Conservation (phyloP, 768 basidiomycete species). For the Scleroderma citrinum region DNA sequence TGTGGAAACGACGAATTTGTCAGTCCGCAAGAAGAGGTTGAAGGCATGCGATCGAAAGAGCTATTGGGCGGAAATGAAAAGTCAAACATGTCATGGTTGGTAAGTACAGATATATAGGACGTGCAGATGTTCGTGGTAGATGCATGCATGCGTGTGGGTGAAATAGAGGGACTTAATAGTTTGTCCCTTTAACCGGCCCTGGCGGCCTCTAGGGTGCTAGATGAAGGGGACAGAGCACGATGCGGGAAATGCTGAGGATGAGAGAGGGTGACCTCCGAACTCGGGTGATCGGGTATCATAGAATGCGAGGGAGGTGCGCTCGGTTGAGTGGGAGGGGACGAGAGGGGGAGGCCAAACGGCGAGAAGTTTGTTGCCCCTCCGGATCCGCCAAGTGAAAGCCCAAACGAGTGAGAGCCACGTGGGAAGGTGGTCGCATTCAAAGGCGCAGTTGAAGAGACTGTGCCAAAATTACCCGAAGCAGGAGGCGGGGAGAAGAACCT, state of each 20-base stretch:
- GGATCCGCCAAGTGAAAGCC: constrained; percentile 23
- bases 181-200: constrained; percentile 35
- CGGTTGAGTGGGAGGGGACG: constrained; percentile 25
- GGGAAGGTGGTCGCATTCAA: constrained; percentile 22
- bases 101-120: constrained; percentile 38
- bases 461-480: constrained; percentile 24
- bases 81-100: constrained; percentile 31
- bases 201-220: constrained; percentile 34
- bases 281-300: constrained; percentile 32
- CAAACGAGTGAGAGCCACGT: constrained; percentile 28
- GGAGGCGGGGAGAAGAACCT: constrained; percentile 30
- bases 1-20: constrained; percentile 17
- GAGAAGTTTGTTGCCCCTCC: constrained; percentile 21
- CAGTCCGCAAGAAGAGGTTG: constrained; percentile 8
- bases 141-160: constrained; percentile 33
- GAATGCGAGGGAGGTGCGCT: constrained; percentile 26
- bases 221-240: constrained; percentile 34
- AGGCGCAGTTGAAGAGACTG: constrained; percentile 17
- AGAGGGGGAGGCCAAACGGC: constrained; percentile 28
- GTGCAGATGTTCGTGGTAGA: constrained; percentile 35
- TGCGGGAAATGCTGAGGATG: constrained; percentile 34
- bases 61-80: constrained; percentile 12
- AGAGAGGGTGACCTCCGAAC: constrained; percentile 23
- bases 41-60: constrained; percentile 24
- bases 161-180: constrained; percentile 34